Base-by-base conservation (phyloP, 495 filamentous ascomycete species). In the Neurospora cerealis region DNA sequence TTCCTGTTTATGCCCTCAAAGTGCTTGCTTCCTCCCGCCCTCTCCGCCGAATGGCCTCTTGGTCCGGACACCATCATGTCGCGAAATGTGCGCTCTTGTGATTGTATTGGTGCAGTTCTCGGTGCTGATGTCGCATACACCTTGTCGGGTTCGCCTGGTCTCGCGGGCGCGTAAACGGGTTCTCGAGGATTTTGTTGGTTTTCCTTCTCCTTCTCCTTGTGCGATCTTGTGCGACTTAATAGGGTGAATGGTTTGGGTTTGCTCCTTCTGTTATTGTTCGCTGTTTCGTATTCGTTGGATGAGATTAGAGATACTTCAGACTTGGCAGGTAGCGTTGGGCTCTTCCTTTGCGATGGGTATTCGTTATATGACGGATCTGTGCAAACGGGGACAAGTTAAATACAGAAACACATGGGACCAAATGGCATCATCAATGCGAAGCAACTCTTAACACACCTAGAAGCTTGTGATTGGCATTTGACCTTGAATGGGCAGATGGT, bases 151-250 rank as follows among this genome's bases (percentile, higher is more conserved):
- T 87, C 86, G 42, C 70, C 70, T 36, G 81, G 70, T 71, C 78
- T 83, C 71, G 79, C 75, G 36, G 73, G 80, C n/a, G 75, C 66
- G 32, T 74, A 76, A 11, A 75, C 72, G 6, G 76, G 17, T 84
- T 85, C 70, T 81, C 81, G 37, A 84, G 83, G 74, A 81, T 86
- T 48, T 76, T 74, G 70, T 78, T 78, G 71, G 85, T 81, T 54
- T 83, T 84, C 75, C 75, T 78, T 75, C 46, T 86, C 83, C 70
- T 84, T 85, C 73, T 88, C 86, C 62, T 91, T 89, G 72, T 91
- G 88, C 11, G 92, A 94, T 71, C 88, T 90, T 37, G 90, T 90
- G 46, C 92, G 89, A 39, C 86, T 86, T 21, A 94, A 81, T 32
- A 94, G 83, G 36, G 87, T 81, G 74, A 89, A 89, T 19, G 86